Conservation (phyloP, 257 asterid species). For the Nicotiana tomentosiformis region DNA sequence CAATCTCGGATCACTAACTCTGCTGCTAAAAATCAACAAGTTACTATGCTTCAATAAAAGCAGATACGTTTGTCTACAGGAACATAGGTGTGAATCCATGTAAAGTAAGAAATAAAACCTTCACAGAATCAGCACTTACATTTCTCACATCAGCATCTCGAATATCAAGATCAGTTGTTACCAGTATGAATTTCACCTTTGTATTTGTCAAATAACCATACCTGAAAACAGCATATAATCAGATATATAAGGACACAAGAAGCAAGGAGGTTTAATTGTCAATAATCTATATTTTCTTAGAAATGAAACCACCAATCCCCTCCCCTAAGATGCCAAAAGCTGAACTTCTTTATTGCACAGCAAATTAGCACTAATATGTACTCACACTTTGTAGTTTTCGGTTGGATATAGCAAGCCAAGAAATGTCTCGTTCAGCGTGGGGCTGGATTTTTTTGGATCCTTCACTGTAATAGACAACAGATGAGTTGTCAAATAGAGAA, state of each 20-base stretch:
- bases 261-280: background rate
- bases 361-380: background rate
- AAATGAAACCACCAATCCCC: too few relatives aligned
- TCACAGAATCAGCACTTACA: conserved; percentile 43
- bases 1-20: background rate
- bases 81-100: background rate
- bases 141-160: conserved; percentile 88
- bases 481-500: background rate
- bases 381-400: conserved; percentile 96
- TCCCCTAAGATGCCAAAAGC: too few relatives aligned
- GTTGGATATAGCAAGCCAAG: conserved; percentile 94
- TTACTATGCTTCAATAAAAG: background rate
- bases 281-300: background rate
- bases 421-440: conserved; percentile 77
- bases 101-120: background rate
- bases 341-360: too few relatives aligned
- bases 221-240: conserved; percentile 28
- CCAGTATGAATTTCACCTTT: conserved; percentile 94
- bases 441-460: conserved; percentile 90
- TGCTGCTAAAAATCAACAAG: background rate
- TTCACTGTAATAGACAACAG: conserved; percentile 49
- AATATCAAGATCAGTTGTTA: conserved; percentile 92
- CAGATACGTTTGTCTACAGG: background rate
- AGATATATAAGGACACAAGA: background rate
- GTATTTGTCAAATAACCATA: conserved; percentile 96